These are phyloP conservation scores for Boletus subparvulus DNA, from an alignment of 768 basidiomycete genomes.

Conservation along the genomic window DNA sequence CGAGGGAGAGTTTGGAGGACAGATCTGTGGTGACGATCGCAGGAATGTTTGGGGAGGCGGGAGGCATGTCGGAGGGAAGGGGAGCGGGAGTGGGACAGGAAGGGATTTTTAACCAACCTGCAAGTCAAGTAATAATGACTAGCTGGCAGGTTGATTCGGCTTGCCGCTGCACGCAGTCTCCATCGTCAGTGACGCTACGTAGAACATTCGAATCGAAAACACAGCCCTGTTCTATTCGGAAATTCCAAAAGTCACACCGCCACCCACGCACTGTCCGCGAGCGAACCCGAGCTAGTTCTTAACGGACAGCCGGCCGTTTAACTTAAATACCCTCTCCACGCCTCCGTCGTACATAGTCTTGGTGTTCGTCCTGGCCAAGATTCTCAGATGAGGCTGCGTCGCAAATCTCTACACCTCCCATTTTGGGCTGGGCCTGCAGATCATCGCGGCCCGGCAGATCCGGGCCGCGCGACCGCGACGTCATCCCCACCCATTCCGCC, in stretches of 20 bases:
- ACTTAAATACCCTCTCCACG: background rate
- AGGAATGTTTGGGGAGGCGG: slow-evolving; percentile 25
- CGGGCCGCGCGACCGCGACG: slow-evolving; percentile 6
- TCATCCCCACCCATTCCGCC: slow-evolving; percentile 17
- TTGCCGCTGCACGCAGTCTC: too few relatives aligned
- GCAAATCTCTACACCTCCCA: slow-evolving; percentile 12
- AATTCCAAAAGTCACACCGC: slow-evolving; percentile 5
- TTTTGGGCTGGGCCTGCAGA: slow-evolving; percentile 21
- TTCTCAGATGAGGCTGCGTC: background rate
- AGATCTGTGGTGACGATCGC: slow-evolving; percentile 38
- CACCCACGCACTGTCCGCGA: slow-evolving; percentile 5
- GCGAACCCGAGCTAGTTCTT: background rate
- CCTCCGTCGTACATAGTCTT: background rate
- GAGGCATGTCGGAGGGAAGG: slow-evolving; percentile 16
- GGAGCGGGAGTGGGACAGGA: background rate
- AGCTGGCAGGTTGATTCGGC: too few relatives aligned
- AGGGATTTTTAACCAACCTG: too few relatives aligned
- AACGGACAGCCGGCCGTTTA: too few relatives aligned
- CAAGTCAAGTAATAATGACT: too few relatives aligned
- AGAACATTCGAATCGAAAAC: slow-evolving; percentile 32
- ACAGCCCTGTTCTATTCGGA: slow-evolving; percentile 27
- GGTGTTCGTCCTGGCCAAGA: too few relatives aligned
- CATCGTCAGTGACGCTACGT: too few relatives aligned
- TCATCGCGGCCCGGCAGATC: slow-evolving; percentile 15
- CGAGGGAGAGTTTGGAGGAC: slow-evolving; percentile 30